Base-by-base conservation (phyloP, 345 rosid species). In the Pugionium cornutum region DNA sequence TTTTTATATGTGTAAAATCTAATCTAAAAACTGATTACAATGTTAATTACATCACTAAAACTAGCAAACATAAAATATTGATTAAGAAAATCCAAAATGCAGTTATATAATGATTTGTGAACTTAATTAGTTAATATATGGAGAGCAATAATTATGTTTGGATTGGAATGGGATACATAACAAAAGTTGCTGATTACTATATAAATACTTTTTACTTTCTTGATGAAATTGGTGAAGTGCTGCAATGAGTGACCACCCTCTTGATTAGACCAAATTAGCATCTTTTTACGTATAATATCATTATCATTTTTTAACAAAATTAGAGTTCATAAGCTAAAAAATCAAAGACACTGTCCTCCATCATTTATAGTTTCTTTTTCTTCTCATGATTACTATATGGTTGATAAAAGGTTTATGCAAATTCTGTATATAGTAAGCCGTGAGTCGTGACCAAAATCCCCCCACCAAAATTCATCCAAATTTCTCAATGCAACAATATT, bases 191-290 rank as follows among this genome's bases (percentile, higher is more conserved):
- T 64, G 10, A 48, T 26, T 63, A 40, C n/a, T n/a, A n/a, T n/a
- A n/a, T n/a, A 39, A 28, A 29, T 5, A 69, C 18, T 45, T 28
- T n/a, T 9, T 30, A 11, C 65, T 47, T 49, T 64, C 27, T 64
- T 43, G 4, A 42, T 72, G 46, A 72, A 64, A 64, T 11, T 64
- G 27, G 65, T 57, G 70, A 69, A 56, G 59, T 29, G 33, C 4
- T 5, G 49, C 9, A 70, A 53, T 53, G 74, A 53, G 73, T 42
- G 67, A 35, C 53, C 52, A 71, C 31, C 9, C 64, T 51, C 64
- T 64, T 57, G 70, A 64, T 64, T 57, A 57, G 76, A 72, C 70
- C 28, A 48, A 65, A 64, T 72, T 64, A 46, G 70, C 66, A 64
- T 72, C 41, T 72, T 64, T 55, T 71, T 39, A 53, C 55, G 18